Base-by-base conservation (phyloP, 2,329 filamentous ascomycete genomes). In the Juglanconis sp. region DNA sequence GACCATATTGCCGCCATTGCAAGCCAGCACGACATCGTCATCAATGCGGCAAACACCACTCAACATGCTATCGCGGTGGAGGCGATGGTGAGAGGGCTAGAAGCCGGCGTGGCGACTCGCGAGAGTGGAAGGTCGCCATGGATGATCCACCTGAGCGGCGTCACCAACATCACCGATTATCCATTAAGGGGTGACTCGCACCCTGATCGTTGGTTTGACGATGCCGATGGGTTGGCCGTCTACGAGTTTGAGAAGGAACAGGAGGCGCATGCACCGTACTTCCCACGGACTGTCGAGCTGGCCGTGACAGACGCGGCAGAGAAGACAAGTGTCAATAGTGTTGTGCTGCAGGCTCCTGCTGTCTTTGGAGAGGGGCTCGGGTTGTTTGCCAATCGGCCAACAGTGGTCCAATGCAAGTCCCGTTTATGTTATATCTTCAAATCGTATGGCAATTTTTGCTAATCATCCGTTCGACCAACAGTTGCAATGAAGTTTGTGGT, bases 311-410 rank as follows among this genome's bases (percentile, higher is more conserved):
- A 77, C 5, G 66, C 68, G 1, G 77, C 77, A 1, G 63, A 76
- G 15, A 68, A 71, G 17, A 49, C 71, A 0, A 72, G 73, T 3
- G 74, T 84, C 2, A 74, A 75, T 59, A 79, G 80, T 0, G 70
- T 76, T 49, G 72, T 80, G 51, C 69, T 83, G 49, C 79, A 79
- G 73, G 70, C 73, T 0, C 78, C 78, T 0, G 73, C 74, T 3
- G 79, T 84, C 51, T 84, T 77, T 65, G 81, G 81, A 17, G 59
- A 65, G 1, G 77, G 79, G 6, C 71, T 68, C 1, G 79, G 79
- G 1, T 65, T 72, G 0, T 80, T 78, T 65, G 76, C 80, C 42
- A 68, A 62, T 8, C 62, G 64, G 1, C 74, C 74, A 13, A 70
- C 76, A 31, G 75, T 80, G 63, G 69, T 80, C 17, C 74, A 75